Conservation (phyloP, 2,329 filamentous ascomycete genomes). For the Trichoderma asperellum region DNA sequence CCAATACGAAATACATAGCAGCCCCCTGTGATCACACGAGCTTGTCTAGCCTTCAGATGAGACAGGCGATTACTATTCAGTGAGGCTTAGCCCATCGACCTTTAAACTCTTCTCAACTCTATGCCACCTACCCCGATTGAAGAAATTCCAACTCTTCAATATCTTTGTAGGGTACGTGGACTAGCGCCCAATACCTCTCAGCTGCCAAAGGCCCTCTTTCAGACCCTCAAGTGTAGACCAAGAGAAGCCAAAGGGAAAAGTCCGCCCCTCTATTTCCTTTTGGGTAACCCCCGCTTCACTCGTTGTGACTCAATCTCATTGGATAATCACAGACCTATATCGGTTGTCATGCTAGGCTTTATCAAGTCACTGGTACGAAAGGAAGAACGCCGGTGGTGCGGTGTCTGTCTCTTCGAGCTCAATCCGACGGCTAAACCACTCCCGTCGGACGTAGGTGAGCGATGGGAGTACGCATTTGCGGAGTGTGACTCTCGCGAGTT, state of each 20-base stretch:
- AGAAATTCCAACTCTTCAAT: neutral
- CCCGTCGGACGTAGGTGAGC: neutral
- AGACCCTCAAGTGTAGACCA: neutral
- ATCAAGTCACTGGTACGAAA: conserved; percentile 10
- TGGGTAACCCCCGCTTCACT: neutral
- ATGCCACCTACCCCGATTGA: neutral
- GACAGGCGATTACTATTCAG: neutral
- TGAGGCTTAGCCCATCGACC: neutral
- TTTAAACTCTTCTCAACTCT: neutral
- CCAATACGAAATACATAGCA: neutral
- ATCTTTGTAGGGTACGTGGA: neutral
- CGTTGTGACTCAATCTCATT: neutral
- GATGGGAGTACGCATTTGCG: conserved; percentile 15
- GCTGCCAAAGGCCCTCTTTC: neutral
- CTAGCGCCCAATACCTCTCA: neutral
- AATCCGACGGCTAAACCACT: conserved; percentile 7
- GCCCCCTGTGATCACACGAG: neutral
- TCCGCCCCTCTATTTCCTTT: neutral
- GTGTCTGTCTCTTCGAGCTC: conserved; percentile 27
- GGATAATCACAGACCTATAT: neutral
- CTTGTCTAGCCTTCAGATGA: neutral
- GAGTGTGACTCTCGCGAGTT: conserved; percentile 16
- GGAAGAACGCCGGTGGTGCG: conserved; percentile 10
- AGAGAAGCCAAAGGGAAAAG: neutral
- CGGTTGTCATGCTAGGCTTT: conserved; percentile 4